Conservation (phyloP, 495 filamentous ascomycete genomes). For the Daldinia vernicosa region DNA sequence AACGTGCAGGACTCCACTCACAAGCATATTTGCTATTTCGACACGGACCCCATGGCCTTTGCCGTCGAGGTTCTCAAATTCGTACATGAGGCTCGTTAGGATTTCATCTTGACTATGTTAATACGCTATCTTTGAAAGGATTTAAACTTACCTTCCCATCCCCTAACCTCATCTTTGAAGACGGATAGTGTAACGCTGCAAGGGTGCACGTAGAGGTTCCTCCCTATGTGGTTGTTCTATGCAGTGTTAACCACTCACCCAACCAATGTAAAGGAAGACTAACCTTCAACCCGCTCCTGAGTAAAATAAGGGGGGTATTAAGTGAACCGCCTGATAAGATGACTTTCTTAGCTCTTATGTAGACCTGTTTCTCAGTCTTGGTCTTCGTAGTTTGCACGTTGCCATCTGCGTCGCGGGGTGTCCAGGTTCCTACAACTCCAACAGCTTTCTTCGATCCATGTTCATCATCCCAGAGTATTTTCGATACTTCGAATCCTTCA, state of each 20-base stretch:
- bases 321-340: constrained; percentile 73
- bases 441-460: constrained; percentile 61
- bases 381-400: constrained; percentile 50
- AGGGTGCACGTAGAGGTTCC: constrained; percentile 76
- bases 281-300: constrained; percentile 65
- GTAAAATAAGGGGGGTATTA: constrained; percentile 70
- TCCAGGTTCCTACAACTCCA: constrained; percentile 72
- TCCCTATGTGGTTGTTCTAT: constrained; percentile 74
- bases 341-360: constrained; percentile 74
- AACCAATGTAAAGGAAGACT: not conserved
- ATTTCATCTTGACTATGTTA: constrained; percentile 50
- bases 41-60: constrained; percentile 75
- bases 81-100: constrained; percentile 69
- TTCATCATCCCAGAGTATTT: constrained; percentile 65
- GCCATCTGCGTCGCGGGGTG: constrained; percentile 67
- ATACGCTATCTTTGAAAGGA: not conserved
- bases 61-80: constrained; percentile 77
- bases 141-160: constrained; percentile 67
- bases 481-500: constrained; percentile 71
- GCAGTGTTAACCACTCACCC: constrained; percentile 33
- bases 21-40: constrained; percentile 64
- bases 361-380: constrained; percentile 58
- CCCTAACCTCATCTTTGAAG: constrained; percentile 65
- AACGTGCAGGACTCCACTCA: not conserved
- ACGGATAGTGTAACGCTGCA: constrained; percentile 61